Evolutionary conservation across 352 stramenopile genomes (phyloP), one percentile per base, ranked within the genome.

Genomic region (Phytophthora pisi): DNA sequence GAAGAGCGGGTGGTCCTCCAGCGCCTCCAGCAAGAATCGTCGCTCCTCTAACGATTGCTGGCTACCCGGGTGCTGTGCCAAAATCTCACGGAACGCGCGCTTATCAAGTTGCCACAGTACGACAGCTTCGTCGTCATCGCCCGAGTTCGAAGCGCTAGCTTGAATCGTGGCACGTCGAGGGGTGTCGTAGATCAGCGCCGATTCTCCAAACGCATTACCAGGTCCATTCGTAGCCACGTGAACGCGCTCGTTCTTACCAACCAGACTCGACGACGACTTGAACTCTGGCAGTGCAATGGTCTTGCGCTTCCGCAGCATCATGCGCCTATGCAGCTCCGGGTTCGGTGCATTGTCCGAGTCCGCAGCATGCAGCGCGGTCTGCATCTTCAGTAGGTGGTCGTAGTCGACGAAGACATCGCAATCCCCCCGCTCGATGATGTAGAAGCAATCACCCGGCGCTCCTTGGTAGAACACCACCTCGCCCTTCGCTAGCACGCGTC

Each of bases 381-480:
- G 78, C 16, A 72, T 91, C 59, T 80, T 70, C 2, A 62, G 47
- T n/a, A 89, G 51, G 54, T 91, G 79, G 38, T 92, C 82, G 63
- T 96, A 94, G 61, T 96, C 79, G 4, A 96, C 87, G 57, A 88
- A 90, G 4, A 95, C 87, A 47, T 96, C 84, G 43, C 86, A 93
- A 69, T 94, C 81, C 28, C 89, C 87, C 20, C 79, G 50, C 52
- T 94, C 72, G 24, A 96, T 72, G 57, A 96, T 89, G 62, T 93
- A 94, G 47, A 96, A 96, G 57, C 70, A 92, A 50, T 93, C 86
- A 11, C 89, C 87, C 0, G 75, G 60, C 8, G 67, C 72, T n/a
- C 89, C 89, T 62, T 96, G 89, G 60, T 93, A 93, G 58, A 96
- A 96, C 16, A 94, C 85, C 1, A 93, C 83, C 50, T 95, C 83